These are phyloP conservation scores for Suillus subluteus DNA, from an alignment of 768 basidiomycete genomes.

Conservation along the genomic window DNA sequence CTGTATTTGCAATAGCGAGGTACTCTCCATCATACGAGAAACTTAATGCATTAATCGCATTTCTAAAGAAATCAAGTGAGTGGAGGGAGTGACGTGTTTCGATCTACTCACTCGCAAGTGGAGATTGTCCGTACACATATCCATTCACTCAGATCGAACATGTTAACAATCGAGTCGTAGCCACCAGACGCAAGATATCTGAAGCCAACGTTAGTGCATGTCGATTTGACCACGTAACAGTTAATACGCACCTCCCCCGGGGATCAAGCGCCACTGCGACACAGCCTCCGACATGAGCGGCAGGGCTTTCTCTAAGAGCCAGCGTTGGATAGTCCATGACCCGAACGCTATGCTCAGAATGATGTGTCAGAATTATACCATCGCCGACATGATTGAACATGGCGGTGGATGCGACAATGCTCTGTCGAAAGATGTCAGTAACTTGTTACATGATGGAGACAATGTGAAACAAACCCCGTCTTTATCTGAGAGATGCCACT, in stretches of 20 bases:
- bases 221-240: background rate
- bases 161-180: slow-evolving; percentile 79
- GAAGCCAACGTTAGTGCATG: slow-evolving; percentile 13
- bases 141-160: slow-evolving; percentile 82
- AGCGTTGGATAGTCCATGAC: slow-evolving; percentile 73
- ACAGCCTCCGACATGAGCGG: slow-evolving; percentile 84
- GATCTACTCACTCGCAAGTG: slow-evolving; percentile 70
- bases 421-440: slow-evolving; percentile 30
- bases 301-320: slow-evolving; percentile 57
- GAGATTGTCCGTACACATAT: slow-evolving; percentile 78
- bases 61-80: slow-evolving; percentile 41
- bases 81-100: background rate
- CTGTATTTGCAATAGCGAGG: slow-evolving; percentile 73
- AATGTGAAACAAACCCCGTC: slow-evolving; percentile 22
- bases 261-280: slow-evolving; percentile 78
- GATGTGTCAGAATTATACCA: slow-evolving; percentile 66
- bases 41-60: slow-evolving; percentile 72
- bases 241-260: slow-evolving; percentile 58
- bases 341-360: slow-evolving; percentile 65
- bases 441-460: background rate
- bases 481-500: slow-evolving; percentile 46
- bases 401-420: slow-evolving; percentile 60
- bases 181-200: slow-evolving; percentile 83
- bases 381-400: slow-evolving; percentile 80
- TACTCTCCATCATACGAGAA: slow-evolving; percentile 88